Evolutionary conservation across 495 filamentous ascomycete genomes (phyloP), one percentile per base, ranked within the genome.

Genomic region (Extremus antarcticus): DNA sequence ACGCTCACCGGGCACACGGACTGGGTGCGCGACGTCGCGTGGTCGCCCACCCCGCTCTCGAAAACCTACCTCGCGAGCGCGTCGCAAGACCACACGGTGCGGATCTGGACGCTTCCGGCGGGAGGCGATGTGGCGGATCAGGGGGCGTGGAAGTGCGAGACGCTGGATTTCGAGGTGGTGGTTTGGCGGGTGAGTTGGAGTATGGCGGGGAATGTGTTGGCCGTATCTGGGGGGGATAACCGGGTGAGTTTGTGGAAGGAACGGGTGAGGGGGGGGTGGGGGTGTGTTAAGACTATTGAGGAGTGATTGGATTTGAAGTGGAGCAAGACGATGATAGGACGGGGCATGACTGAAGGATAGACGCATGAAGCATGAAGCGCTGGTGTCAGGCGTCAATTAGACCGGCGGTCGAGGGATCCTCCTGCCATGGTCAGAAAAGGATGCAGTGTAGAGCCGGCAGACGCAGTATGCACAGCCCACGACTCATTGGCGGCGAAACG

Each of bases 141-240:
- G 10, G 41, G 29, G 13, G 56, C 50, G 47, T 99, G 94, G 94
- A 75, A 79, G 41, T 82, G 79, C 71, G 90, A 90, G 68, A 78
- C 83, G 22, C 76, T 97, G 56, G 78, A 83, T 55, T 94, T 99
- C 58, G 91, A 95, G 10, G 80, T 81, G 11, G 87, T 90, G 48
- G 74, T 95, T 58, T 99, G 94, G 94, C 81, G 91, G 38, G 92
- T 95, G 15, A 95, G 88, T 75, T 99, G 94, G 94, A 94, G 88
- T 63, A 76, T 96, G 60, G 95, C 88, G 71, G 94, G 94, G 20
- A 99, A 99, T 72, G 92, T 97, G 38, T 75, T 99, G 60, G 94
- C 94, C 15, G 90, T 94, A 52, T 86, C 82, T 62, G 86, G 86
- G 4, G 88, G 84, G n/a, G 91, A 99, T 74, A 99, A 99, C 73